Evolutionary conservation across 169 alveolate genomes (phyloP).

Genomic region (Cryptosporidium canis): DNA sequence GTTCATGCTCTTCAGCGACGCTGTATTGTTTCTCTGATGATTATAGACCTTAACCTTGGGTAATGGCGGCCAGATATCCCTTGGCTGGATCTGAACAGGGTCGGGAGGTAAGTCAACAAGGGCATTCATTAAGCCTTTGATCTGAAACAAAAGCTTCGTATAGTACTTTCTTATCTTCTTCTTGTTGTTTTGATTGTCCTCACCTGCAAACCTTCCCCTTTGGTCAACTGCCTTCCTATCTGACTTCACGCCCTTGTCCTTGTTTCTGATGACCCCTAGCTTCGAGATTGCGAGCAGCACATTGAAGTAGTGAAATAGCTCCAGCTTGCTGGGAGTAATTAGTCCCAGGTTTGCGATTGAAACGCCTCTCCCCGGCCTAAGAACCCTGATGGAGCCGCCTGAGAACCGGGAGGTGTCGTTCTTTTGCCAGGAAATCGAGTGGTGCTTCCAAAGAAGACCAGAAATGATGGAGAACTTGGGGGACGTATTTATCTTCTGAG

Average conservation of each 20-base stretch:
- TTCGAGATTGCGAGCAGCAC: slow-evolving; percentile 30
- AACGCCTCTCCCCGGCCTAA: background rate
- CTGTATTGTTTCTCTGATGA: slow-evolving; percentile 2
- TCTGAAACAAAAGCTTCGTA: slow-evolving; percentile 7
- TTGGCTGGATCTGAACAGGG: background rate
- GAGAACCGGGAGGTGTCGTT: slow-evolving; percentile 18
- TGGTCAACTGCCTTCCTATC: background rate
- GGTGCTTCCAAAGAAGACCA: slow-evolving; percentile 51
- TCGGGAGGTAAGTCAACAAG: slow-evolving; percentile 47
- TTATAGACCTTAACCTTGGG: background rate
- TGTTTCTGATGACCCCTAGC: background rate
- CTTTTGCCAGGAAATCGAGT: slow-evolving; percentile 31
- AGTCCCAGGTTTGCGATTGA: background rate
- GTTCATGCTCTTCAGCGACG: background rate
- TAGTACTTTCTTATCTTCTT: slow-evolving; percentile 15
- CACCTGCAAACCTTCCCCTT: background rate
- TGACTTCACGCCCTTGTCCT: background rate
- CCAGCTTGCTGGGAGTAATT: slow-evolving; percentile 27
- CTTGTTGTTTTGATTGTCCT: background rate
- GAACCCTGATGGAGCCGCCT: slow-evolving; percentile 20
- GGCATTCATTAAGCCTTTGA: slow-evolving; percentile 8
- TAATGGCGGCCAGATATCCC: slow-evolving; percentile 57
- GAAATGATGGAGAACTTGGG: slow-evolving; percentile 67
- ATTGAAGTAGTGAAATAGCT: slow-evolving; percentile 19
- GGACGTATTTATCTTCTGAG: background rate